These are phyloP conservation scores for Beauveria pseudobassiana DNA, from an alignment of 2,329 filamentous ascomycete genomes.

Conservation along the genomic window DNA sequence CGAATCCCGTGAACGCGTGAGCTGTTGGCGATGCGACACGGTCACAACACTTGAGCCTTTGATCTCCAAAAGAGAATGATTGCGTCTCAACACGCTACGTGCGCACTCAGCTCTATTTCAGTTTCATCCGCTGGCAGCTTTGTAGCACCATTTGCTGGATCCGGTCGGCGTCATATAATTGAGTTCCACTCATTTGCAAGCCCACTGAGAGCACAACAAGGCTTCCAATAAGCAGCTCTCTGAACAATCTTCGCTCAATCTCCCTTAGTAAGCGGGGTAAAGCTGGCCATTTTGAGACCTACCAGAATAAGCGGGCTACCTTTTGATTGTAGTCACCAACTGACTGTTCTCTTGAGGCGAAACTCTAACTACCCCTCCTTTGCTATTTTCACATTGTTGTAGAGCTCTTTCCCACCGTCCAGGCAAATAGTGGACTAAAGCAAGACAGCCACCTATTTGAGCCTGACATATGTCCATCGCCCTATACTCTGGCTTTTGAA, in stretches of 20 bases:
- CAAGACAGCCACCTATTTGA: neutral
- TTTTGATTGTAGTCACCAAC: neutral
- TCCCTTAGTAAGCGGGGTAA: neutral
- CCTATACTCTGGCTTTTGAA: neutral
- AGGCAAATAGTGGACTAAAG: neutral
- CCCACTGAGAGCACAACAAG: neutral
- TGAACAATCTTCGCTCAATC: neutral
- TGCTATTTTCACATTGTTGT: neutral
- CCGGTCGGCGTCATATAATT: neutral
- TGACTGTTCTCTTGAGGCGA: neutral
- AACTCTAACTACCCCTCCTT: neutral
- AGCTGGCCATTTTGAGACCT: neutral
- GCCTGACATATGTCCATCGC: neutral
- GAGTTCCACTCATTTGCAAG: neutral
- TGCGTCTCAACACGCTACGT: neutral
- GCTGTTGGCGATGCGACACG: neutral
- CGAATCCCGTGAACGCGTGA: neutral
- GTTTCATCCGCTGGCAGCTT: neutral
- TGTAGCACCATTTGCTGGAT: neutral
- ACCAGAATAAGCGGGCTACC: neutral
- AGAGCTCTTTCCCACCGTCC: neutral
- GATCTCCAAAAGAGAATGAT: neutral
- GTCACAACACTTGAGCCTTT: neutral
- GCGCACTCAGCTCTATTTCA: neutral
- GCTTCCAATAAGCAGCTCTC: neutral